Evolutionary conservation across 768 basidiomycete genomes (phyloP).

Genomic region (Candolleomyces aberdarensis): DNA sequence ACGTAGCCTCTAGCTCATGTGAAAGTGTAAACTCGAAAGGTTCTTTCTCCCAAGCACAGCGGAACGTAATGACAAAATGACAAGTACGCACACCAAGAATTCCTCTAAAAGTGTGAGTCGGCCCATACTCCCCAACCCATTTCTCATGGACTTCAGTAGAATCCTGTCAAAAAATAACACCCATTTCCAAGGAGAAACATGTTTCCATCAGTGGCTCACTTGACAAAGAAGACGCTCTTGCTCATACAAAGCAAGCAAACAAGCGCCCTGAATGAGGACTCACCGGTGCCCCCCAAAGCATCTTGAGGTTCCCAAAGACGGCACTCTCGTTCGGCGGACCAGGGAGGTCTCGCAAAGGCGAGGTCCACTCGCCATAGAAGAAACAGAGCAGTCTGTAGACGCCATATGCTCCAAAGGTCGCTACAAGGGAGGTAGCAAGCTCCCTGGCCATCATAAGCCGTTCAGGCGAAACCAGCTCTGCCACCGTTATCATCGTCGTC

Average conservation of each 20-base stretch:
- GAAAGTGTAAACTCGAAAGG: too few relatives aligned
- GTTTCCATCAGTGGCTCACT: too few relatives aligned
- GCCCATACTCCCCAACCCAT: constrained; percentile 47
- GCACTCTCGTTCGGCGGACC: constrained; percentile 45
- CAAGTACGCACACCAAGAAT: constrained; percentile 32
- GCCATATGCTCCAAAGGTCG: constrained; percentile 23
- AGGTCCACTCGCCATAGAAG: constrained; percentile 30
- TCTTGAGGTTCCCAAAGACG: constrained; percentile 47
- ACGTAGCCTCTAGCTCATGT: too few relatives aligned
- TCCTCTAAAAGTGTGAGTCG: constrained; percentile 37
- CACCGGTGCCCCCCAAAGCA: constrained; percentile 32
- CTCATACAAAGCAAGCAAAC: too few relatives aligned
- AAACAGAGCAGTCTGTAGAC: constrained; percentile 26
- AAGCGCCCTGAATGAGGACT: neutral
- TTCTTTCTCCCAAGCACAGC: too few relatives aligned
- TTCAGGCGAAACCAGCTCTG: too few relatives aligned
- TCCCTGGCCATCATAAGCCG: too few relatives aligned
- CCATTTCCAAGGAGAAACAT: neutral
- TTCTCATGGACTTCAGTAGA: constrained; percentile 36
- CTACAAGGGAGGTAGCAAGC: constrained; percentile 14
- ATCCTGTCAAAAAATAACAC: constrained; percentile 21
- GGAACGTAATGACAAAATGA: neutral
- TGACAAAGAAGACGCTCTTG: too few relatives aligned
- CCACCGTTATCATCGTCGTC: too few relatives aligned
- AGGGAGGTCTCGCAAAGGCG: constrained; percentile 44